Evolutionary conservation across 192 early-diverging fungal genomes (phyloP), one percentile per base, ranked within the genome.

Genomic region (Coemansia sp.): DNA sequence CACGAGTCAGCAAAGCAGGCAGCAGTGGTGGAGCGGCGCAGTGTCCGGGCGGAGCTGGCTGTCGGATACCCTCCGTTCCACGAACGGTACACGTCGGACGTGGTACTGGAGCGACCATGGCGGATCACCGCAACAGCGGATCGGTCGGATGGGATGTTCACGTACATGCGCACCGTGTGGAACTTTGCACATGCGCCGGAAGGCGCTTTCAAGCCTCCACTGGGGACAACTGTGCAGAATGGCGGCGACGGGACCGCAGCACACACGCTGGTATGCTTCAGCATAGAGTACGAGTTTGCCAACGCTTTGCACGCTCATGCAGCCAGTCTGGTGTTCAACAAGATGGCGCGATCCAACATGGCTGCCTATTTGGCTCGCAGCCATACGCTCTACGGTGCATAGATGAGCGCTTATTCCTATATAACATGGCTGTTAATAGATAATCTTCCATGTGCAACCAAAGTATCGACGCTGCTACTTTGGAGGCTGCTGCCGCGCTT

Each of bases 241-340:
- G 20, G 25, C 5, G 32, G 20, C 2, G 51, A 7, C 29, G 32
- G 29, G 8, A 20, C 23, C 30, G 8, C 42, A 6, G 33, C 24
- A 14, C 39, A 54, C 19, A 70, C 72, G 21, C 67, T 72, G 57
- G 85, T 97, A 21, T 85, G 88, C 63, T 96, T 94, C 70, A 58
- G 78, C 32, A 90, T 94, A 24, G 76, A 80, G 23, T 97, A 94
- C 68, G 89, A 95, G 75, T 95, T 97, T 82, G 74, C 86, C 30
- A 92, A 88, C 8, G 70, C 87, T 1, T 57, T 97, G 23, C 91
- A 97, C 69, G 90, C 90, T 1, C 92, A 92, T 53, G 83, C 90
- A 9, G 88, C 95, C 8, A 84, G 84, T 20, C 61, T 93, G 23
- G 94, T 93, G 70, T 92, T 94, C 67, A 86, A 93, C 46, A 81